Evolutionary conservation across 257 asterid genomes (phyloP), one percentile per base, ranked within the genome.

Genomic region (Rhazya stricta): DNA sequence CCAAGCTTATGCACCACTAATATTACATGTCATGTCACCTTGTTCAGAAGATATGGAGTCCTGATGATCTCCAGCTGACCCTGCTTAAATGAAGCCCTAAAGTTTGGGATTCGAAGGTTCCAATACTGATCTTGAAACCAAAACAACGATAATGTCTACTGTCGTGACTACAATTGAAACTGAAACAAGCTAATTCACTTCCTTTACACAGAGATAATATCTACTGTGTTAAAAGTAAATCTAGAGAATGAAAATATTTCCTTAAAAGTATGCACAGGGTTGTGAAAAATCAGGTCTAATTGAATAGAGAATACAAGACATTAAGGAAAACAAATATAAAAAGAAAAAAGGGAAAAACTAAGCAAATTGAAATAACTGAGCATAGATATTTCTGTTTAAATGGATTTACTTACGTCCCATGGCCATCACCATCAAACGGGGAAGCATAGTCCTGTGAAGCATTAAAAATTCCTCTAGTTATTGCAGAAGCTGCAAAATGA

Each of bases 401-500:
- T 58, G 48, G 72, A 74, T 53, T 71, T 25, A 88, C 99, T 85
- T 86, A 95, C 99, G 98, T 92, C 77, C 99, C 99, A 72, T 95
- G 99, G 79, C 98, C 99, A 73, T 92, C 98, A 29, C 91, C 99
- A 78, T 95, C 99, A 80, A 71, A 88, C 0, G 99, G 99, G 12
- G 99, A 95, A 78, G 99, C 98, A 84, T 85, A 92, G 81, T 95
- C 99, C 86, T 92, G 90, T 46, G 96, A 78, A 69, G 98, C 94
- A 83, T 95, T 95, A 77, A 95, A 95, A 74, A 95, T 95, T 83
- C 99, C 99, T 79, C 99, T 87, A 34, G 96, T 95, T 72, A 95
- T 95, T 29, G 98, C 99, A 39, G 99, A 95, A 42, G 98, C 98
- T 2, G 99, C 99, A 73, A 95, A 95, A 86, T 95, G 99, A 37